Evolutionary conservation across 169 alveolate species (phyloP).

Genomic region (Hammondia hammondi): DNA sequence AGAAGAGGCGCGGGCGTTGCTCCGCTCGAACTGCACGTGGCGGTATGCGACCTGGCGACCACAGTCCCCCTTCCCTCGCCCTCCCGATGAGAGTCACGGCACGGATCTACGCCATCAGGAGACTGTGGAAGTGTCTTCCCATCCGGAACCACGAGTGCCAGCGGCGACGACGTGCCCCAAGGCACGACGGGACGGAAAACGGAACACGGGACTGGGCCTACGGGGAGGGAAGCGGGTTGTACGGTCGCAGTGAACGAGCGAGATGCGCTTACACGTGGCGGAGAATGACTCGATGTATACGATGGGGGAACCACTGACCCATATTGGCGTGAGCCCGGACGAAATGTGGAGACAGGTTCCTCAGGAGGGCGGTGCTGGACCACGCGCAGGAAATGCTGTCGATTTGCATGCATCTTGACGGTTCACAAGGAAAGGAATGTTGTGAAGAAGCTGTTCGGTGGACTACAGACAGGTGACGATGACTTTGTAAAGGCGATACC

Average conservation of each 20-base stretch:
- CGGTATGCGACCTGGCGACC: neutral
- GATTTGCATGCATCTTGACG: neutral
- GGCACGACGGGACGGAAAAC: neutral
- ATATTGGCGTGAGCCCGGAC: neutral
- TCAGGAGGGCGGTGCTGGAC: neutral
- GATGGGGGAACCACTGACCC: neutral
- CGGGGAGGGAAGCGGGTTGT: neutral
- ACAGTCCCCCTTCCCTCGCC: neutral
- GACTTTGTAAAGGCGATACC: no score
- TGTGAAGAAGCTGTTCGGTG: neutral
- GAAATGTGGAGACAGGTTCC: neutral
- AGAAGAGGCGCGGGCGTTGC: no score
- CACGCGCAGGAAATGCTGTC: neutral
- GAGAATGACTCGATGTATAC: neutral
- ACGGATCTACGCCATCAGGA: neutral
- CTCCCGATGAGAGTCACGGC: neutral
- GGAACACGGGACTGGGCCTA: neutral
- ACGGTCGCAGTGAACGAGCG: neutral
- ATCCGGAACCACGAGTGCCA: neutral
- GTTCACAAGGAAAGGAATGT: neutral
- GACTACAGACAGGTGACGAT: no score
- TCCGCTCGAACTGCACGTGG: neutral
- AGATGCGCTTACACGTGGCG: neutral
- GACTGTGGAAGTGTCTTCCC: neutral
- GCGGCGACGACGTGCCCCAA: neutral